A percentile compares a stretch with the other conserved stretches of the same genome.
Evolutionary conservation across 1,139 yeast genomes (phyloP).

Genomic region (Taiozyma onychis): DNA sequence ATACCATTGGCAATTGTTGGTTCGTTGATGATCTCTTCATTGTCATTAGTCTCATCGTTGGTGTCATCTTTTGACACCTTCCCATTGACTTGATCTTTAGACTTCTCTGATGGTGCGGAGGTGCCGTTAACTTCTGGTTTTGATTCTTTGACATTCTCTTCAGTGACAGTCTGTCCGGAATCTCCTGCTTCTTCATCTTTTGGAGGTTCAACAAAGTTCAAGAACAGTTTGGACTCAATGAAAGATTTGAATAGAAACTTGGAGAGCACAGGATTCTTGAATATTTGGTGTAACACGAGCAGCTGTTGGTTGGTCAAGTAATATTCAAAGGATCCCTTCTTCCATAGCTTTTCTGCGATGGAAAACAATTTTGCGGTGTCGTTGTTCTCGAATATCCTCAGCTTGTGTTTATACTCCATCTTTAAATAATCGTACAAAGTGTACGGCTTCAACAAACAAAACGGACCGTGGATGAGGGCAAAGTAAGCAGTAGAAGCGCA

Average conservation of each 20-base stretch:
- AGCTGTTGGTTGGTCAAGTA: conserved; percentile 60
- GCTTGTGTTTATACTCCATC: conserved; percentile 1
- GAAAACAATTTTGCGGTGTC: conserved; percentile 15
- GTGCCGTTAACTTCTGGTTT: background rate
- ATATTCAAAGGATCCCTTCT: conserved; percentile 46
- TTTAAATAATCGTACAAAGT: background rate
- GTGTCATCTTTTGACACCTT: background rate
- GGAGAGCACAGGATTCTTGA: conserved; percentile 24
- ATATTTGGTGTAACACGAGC: conserved; percentile 43
- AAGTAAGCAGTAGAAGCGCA: background rate
- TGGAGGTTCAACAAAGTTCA: conserved; percentile 14
- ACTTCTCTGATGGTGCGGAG: background rate
- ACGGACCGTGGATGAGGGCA: background rate
- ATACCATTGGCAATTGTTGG: conserved; percentile 39
- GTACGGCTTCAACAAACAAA: background rate
- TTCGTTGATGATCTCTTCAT: conserved; percentile 27
- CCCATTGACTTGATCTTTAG: background rate
- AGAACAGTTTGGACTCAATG: conserved; percentile 11
- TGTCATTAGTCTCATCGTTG: conserved; percentile 11
- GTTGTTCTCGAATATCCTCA: conserved; percentile 18
- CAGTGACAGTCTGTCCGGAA: background rate
- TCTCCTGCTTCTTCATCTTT: conserved; percentile 1
- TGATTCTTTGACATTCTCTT: background rate
- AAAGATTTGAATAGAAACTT: conserved; percentile 11
- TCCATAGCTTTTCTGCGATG: conserved; percentile 39